Evolutionary conservation across 441 rosid genomes (phyloP), one percentile per base, ranked within the genome.

Genomic region (Flueggea neowawraea): DNA sequence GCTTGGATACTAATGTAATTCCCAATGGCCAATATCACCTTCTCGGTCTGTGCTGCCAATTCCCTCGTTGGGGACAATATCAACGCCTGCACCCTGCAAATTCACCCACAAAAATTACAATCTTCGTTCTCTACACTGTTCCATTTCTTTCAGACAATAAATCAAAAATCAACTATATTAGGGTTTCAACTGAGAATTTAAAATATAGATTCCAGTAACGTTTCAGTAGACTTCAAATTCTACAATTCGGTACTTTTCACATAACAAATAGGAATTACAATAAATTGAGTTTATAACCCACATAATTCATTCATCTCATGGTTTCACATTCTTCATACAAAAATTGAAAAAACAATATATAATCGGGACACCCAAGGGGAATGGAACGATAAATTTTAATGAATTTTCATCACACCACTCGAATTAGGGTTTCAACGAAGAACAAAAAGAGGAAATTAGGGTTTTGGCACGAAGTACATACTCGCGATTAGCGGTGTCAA

Each of bases 31-130:
- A 83, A 73, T 14, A 89, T 91, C 17, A 88, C 90, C 63, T 78
- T 86, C 86, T 89, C 97, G 1, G 96, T 91, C 74, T 91, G 99
- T 8, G 86, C 53, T 12, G 99, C 99, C 73, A 94, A 71, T 63
- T 93, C 98, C 74, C 98, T 93, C 0, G 97, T 94, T 0, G 99
- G 99, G 0, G 97, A 91, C 77, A 89, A 69, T 61, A 94, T 89
- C 83, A 89, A 77, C 2, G 95, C 96, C 78, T 94, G 97, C 31
- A 94, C 88, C 85, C 99, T 89, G 58, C 13, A 32, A 28, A 63
- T 52, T 16, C 22, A 0, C 50, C 50, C 12, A 47, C 50, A 9
- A 47, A 10, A 47, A 12, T 36, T 8, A 36, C 41, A 36, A 36
- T 22, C 1, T 22, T 22, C 2, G 28, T 8, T 36, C 41, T 36